Percentiles rank a stretch among this genome's conserved stretches.
Conservation (phyloP, 139 green algal genomes). For the Volvox africanus region DNA sequence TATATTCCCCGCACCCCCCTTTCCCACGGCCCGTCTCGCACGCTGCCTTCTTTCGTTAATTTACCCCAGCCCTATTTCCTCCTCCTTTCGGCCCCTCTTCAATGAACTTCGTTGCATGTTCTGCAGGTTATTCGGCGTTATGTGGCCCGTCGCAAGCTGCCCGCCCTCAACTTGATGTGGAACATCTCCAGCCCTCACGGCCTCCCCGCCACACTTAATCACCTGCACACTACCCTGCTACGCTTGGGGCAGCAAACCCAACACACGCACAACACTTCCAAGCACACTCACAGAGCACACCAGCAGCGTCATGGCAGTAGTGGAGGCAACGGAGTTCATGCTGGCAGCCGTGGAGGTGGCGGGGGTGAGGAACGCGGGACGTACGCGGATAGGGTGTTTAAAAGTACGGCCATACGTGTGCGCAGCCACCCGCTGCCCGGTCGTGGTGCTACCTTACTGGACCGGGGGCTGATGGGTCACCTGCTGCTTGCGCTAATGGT, state of each 20-base stretch:
- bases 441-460: neutral
- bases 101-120: no score
- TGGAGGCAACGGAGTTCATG: neutral
- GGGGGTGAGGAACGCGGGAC: no score
- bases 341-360: no score
- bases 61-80: no score
- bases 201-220: neutral
- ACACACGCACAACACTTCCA: neutral
- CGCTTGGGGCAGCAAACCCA: neutral
- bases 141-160: neutral
- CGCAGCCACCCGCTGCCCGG: slow-evolving; percentile 16
- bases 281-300: no score
- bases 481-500: slow-evolving; percentile 5
- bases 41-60: no score
- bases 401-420: neutral
- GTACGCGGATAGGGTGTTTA: neutral
- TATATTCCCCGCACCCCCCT: no score
- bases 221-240: slow-evolving; percentile 20
- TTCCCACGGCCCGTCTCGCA: no score
- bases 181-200: slow-evolving; percentile 27
- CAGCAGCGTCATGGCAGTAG: neutral
- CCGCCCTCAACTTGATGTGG: slow-evolving; percentile 29
- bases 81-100: no score
- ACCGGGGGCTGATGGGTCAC: neutral
- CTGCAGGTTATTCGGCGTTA: neutral